Evolutionary conservation across 1,284 basidiomycete genomes (phyloP).

Genomic region (Cryptococcus hybrid): DNA sequence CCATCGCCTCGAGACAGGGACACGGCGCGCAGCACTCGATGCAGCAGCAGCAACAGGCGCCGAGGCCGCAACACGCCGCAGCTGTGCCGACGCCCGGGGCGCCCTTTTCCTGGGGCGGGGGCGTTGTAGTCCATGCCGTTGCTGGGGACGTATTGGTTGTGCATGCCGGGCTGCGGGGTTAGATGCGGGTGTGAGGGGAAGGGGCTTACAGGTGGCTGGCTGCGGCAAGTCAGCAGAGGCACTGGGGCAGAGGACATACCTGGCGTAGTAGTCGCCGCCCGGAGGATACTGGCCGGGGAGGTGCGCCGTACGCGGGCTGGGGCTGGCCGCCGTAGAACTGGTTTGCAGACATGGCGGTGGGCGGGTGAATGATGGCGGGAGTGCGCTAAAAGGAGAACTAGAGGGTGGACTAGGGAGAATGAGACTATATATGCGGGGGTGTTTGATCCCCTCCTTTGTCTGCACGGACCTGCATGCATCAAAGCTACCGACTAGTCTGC

Average conservation of each 20-base stretch:
- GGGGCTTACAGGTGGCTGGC: too few relatives aligned
- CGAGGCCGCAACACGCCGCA: slow-evolving; percentile 12
- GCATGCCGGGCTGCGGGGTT: neutral
- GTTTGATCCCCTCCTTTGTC: neutral
- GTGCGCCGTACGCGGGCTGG: neutral
- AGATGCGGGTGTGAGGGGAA: too few relatives aligned
- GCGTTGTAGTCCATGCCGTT: slow-evolving; percentile 4
- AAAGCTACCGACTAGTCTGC: too few relatives aligned
- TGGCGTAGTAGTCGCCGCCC: neutral
- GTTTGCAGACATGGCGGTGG: neutral
- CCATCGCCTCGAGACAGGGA: too few relatives aligned
- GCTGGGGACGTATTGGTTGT: slow-evolving; percentile 12
- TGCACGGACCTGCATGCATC: neutral
- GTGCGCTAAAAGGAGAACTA: neutral
- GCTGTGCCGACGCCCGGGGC: slow-evolving; percentile 9
- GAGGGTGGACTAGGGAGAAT: neutral
- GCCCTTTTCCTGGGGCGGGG: slow-evolving; percentile 8
- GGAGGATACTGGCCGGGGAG: slow-evolving; percentile 1
- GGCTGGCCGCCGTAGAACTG: slow-evolving; percentile 10
- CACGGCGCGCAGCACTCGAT: slow-evolving; percentile 2
- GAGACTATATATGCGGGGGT: too few relatives aligned
- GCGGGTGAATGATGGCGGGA: too few relatives aligned
- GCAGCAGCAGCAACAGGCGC: slow-evolving; percentile 12
- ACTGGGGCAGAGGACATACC: neutral
- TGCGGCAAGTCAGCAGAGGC: too few relatives aligned